Percentiles rank a stretch among this genome's conserved stretches.
Evolutionary conservation across 2,329 filamentous ascomycete genomes (phyloP).

Genomic region (Periconia sp.): DNA sequence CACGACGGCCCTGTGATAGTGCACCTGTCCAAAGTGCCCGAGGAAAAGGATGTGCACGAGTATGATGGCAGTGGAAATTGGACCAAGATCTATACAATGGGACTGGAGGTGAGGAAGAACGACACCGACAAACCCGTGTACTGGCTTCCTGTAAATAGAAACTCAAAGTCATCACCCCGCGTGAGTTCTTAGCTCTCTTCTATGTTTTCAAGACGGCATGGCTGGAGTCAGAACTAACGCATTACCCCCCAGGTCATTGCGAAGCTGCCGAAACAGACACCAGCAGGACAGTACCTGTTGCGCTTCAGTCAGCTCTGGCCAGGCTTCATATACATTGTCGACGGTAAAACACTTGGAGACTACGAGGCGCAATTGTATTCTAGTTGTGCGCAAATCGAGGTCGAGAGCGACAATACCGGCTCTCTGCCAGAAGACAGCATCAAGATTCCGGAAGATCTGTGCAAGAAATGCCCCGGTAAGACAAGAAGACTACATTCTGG

Average conservation of each 20-base stretch:
- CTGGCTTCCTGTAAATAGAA: neutral
- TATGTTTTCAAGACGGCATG: no score
- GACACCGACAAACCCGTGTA: neutral
- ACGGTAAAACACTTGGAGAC: no score
- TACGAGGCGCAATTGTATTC: constrained; percentile 6
- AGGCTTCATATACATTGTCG: neutral
- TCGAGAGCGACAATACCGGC: constrained; percentile 3
- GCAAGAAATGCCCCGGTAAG: neutral
- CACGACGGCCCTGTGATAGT: constrained; percentile 6
- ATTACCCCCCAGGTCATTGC: no score
- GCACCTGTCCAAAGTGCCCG: constrained; percentile 14
- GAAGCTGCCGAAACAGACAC: constrained; percentile 6
- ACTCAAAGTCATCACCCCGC: no score
- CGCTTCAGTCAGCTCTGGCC: constrained; percentile 7
- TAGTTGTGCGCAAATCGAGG: constrained; percentile 8
- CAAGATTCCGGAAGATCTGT: constrained; percentile 11
- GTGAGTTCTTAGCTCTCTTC: no score
- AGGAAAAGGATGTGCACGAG: constrained; percentile 7
- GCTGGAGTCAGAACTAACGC: no score
- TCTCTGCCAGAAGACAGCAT: constrained; percentile 9
- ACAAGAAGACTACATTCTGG: neutral
- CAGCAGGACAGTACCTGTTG: constrained; percentile 11
- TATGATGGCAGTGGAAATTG: constrained; percentile 18
- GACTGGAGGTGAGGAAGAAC: constrained; percentile 2
- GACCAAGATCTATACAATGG: constrained; percentile 14